Conservation (phyloP, 495 filamentous ascomycete genomes). For the Rostrohypoxylon terebratum region DNA sequence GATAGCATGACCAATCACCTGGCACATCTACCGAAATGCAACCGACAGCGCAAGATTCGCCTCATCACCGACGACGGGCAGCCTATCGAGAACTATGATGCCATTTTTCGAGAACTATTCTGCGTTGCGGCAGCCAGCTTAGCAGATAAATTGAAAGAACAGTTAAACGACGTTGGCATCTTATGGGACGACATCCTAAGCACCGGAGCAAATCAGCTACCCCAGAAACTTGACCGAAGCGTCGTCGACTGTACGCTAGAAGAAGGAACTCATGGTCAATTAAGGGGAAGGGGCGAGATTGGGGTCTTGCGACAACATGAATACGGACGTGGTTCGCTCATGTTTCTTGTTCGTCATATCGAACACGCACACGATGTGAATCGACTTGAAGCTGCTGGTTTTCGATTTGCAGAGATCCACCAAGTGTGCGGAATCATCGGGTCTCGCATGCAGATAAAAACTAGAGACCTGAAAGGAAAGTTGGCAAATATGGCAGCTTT, state of each 20-base stretch:
- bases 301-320: conserved; percentile 42
- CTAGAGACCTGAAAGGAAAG: conserved; percentile 63
- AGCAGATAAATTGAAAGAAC: conserved; percentile 70
- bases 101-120: conserved; percentile 87
- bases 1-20: conserved; percentile 75
- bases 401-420: conserved; percentile 75
- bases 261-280: conserved; percentile 29
- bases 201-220: conserved; percentile 60
- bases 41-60: conserved; percentile 45
- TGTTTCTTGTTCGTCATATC: conserved; percentile 81
- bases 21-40: conserved; percentile 50
- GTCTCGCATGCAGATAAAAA: conserved; percentile 75
- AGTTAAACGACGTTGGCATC: conserved; percentile 73
- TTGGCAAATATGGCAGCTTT: conserved; percentile 72
- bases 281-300: conserved; percentile 15
- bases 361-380: conserved; percentile 64
- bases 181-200: conserved; percentile 82
- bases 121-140: conserved; percentile 82
- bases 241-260: conserved; percentile 19
- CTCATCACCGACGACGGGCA: conserved; percentile 56
- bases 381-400: conserved; percentile 77
- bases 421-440: conserved; percentile 77
- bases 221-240: conserved; percentile 14
- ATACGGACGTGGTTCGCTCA: conserved; percentile 75
- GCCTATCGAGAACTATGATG: conserved; percentile 73